Evolutionary conservation across 2,329 filamentous ascomycete species (phyloP).

Genomic region (Tolypocladium tundrense): DNA sequence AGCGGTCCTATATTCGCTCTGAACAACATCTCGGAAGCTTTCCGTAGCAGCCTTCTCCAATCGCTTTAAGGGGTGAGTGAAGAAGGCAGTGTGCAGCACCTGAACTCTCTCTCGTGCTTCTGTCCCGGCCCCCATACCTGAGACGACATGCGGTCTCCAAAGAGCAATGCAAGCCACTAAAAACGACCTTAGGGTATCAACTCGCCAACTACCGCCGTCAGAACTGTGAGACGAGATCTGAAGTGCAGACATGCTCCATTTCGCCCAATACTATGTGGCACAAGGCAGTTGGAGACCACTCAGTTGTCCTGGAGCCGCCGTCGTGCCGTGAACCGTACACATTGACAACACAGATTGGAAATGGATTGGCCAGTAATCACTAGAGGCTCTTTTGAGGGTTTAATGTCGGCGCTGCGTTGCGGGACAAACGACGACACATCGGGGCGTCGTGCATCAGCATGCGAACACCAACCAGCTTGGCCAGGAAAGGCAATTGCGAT

Average conservation of each 20-base stretch:
- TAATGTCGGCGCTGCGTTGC: not conserved
- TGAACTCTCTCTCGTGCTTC: not conserved
- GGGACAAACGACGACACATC: not conserved
- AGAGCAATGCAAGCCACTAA: no score
- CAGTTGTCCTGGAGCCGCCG: not conserved
- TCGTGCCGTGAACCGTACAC: not conserved
- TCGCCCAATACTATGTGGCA: not conserved
- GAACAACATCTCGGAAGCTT: no score
- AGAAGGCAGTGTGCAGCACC: not conserved
- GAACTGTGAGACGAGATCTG: no score
- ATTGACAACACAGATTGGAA: not conserved
- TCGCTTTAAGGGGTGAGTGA: no score
- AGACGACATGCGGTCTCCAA: not conserved
- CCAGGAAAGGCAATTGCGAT: constrained; percentile 3
- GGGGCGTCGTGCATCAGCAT: not conserved
- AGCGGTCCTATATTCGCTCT: not conserved
- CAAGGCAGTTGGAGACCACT: not conserved
- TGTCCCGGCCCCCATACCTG: not conserved
- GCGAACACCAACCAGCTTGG: not conserved
- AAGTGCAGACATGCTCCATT: not conserved
- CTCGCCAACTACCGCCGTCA: not conserved
- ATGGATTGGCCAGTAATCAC: not conserved
- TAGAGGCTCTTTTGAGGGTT: not conserved
- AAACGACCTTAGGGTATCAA: not conserved
- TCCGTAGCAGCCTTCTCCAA: not conserved